Percentiles rank a stretch among this genome's conserved stretches.
Evolutionary conservation across 73 alveolate genomes (phyloP).

Genomic region (Tetrahymena elliotti): DNA sequence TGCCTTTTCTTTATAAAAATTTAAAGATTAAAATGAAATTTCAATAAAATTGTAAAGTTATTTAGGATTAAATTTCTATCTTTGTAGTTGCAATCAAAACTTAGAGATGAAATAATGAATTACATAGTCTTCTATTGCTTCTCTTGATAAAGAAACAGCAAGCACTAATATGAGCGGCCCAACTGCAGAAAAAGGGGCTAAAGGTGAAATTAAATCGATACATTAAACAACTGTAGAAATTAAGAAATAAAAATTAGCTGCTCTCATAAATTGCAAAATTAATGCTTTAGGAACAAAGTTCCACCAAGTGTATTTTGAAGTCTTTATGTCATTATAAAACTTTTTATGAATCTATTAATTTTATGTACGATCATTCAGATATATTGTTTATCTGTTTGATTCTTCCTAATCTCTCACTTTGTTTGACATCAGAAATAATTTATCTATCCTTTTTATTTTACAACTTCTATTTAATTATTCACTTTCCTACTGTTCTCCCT

Average conservation of each 20-base stretch:
- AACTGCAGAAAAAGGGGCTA: constrained; percentile 90
- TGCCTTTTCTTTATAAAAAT: constrained; percentile 13
- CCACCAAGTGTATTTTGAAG: constrained; percentile 66
- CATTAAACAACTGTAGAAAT: constrained; percentile 64
- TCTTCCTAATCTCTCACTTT: background rate
- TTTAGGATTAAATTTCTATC: too few species aligned
- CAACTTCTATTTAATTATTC: background rate
- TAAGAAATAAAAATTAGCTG: constrained; percentile 65
- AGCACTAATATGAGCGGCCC: constrained; percentile 93
- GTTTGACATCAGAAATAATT: background rate
- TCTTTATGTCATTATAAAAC: constrained; percentile 51
- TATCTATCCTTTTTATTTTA: background rate
- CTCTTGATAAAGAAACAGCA: constrained; percentile 89
- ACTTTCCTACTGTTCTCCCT: background rate
- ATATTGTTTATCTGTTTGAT: background rate
- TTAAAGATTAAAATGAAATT: background rate
- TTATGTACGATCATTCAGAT: background rate
- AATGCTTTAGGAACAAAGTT: constrained; percentile 64
- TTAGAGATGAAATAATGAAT: constrained; percentile 14
- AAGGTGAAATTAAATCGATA: constrained; percentile 83
- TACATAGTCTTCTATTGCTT: constrained; percentile 86
- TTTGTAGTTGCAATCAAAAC: too few species aligned
- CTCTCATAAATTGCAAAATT: constrained; percentile 55
- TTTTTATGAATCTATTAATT: background rate
- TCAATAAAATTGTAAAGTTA: too few species aligned